Evolutionary conservation across 2,329 filamentous ascomycete species (phyloP).

Genomic region (Colletotrichum spinosum): DNA sequence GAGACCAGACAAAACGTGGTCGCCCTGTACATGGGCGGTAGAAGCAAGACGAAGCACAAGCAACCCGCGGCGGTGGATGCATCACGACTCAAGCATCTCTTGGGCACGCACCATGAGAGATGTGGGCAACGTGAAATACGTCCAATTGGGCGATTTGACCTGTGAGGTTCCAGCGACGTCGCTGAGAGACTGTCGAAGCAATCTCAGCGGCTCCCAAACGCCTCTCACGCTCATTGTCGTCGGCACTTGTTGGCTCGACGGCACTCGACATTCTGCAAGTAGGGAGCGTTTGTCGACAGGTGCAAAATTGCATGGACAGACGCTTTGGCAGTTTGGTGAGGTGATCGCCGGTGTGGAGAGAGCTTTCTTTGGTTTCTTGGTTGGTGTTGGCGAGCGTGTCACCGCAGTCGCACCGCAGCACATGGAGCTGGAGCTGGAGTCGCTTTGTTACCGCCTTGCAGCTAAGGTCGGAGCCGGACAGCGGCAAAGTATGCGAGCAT

Average conservation of each 20-base stretch:
- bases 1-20: conserved; percentile 20
- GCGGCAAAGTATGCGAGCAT: conserved; percentile 30
- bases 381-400: no score
- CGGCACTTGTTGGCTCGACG: no score
- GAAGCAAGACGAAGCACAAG: conserved; percentile 2
- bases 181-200: neutral
- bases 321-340: no score
- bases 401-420: no score
- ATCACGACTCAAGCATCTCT: conserved; percentile 31
- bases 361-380: no score
- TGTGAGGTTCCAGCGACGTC: conserved; percentile 9
- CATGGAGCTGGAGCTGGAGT: neutral
- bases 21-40: conserved; percentile 21
- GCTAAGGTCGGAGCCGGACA: conserved; percentile 4
- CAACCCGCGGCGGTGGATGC: conserved; percentile 14
- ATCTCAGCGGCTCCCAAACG: no score
- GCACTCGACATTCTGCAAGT: no score
- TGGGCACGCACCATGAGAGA: conserved; percentile 16
- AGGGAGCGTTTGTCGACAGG: no score
- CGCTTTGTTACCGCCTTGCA: conserved; percentile 12
- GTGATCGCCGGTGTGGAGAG: no score
- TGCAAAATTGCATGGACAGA: no score
- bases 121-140: conserved; percentile 23
- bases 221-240: no score
- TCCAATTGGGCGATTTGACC: conserved; percentile 21